Evolutionary conservation across 2,329 filamentous ascomycete genomes (phyloP).

Genomic region (Tolypocladium inflatum): DNA sequence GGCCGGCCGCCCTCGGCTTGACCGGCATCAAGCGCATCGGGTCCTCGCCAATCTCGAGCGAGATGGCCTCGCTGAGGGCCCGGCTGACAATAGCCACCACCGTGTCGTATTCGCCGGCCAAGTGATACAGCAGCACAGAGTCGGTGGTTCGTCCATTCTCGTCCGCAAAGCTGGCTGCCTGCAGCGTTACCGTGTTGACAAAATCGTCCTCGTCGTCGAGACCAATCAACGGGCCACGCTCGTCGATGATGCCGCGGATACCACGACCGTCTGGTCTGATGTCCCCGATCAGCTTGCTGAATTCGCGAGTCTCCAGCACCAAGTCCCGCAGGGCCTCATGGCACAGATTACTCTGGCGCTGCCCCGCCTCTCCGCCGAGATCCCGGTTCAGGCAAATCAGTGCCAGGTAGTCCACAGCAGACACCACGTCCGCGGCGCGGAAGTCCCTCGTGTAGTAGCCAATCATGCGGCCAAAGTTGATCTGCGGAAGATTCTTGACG

Average conservation of each 20-base stretch:
- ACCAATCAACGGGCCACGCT: constrained; percentile 72
- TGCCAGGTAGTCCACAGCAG: constrained; percentile 86
- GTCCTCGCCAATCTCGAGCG: constrained; percentile 75
- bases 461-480: constrained; percentile 90
- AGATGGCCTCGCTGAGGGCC: constrained; percentile 80
- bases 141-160: constrained; percentile 91
- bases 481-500: constrained; percentile 62
- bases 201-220: constrained; percentile 75
- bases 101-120: constrained; percentile 90
- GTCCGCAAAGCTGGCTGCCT: constrained; percentile 86
- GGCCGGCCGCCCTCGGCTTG: constrained; percentile 52
- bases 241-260: constrained; percentile 79
- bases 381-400: constrained; percentile 90
- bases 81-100: constrained; percentile 88
- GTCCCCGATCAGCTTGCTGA: constrained; percentile 87
- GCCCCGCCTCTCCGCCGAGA: constrained; percentile 62
- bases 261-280: constrained; percentile 78
- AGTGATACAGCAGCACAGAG: constrained; percentile 86
- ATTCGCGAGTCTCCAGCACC: constrained; percentile 93
- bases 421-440: constrained; percentile 78
- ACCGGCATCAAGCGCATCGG: constrained; percentile 70
- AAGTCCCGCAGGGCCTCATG: constrained; percentile 90
- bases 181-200: constrained; percentile 82
- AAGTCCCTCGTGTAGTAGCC: constrained; percentile 96
- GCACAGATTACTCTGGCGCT: constrained; percentile 71